A percentile compares a stretch with the other conserved stretches of the same genome.
These are phyloP conservation scores for Auriculariales sp. DNA, from an alignment of 768 basidiomycete genomes.

Conservation along the genomic window DNA sequence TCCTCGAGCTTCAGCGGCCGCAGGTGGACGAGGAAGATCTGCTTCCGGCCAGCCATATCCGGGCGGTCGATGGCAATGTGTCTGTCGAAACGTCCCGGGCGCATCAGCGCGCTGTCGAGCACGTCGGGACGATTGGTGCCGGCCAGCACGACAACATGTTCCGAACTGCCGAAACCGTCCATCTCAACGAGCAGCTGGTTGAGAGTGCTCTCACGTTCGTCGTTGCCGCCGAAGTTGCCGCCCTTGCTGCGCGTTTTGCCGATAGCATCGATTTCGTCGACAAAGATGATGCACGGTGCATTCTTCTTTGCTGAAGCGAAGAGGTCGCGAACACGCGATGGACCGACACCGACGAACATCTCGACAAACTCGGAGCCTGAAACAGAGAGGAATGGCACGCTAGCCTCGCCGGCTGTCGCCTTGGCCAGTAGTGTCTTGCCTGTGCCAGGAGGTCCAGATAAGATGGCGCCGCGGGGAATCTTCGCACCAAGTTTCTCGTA, in stretches of 20 bases:
- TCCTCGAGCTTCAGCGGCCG: conserved; percentile 56
- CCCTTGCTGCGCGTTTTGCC: conserved; percentile 80
- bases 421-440: conserved; percentile 97
- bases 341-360: conserved; percentile 99
- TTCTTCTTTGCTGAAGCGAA: conserved; percentile 97
- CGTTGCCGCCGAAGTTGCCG: conserved; percentile 81
- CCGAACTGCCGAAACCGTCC: conserved; percentile 97
- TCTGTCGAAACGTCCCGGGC: conserved; percentile 94
- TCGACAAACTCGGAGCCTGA: conserved; percentile 99
- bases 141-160: conserved; percentile 91
- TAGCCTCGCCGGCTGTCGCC: conserved; percentile 95
- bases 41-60: conserved; percentile 83
- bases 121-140: conserved; percentile 97
- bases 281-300: conserved; percentile 96
- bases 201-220: conserved; percentile 93
- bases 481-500: conserved; percentile 97
- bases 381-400: conserved; percentile 94
- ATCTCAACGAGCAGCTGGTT: conserved; percentile 98
- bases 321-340: conserved; percentile 90
- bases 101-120: conserved; percentile 87
- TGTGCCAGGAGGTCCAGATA: conserved; percentile 93
- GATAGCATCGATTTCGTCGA: conserved; percentile 99
- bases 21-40: conserved; percentile 90
- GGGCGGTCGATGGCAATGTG: conserved; percentile 93
- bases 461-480: conserved; percentile 88